These are phyloP conservation scores for Lathyrus oleraceus DNA, from an alignment of 306 rosid species.

Conservation along the genomic window DNA sequence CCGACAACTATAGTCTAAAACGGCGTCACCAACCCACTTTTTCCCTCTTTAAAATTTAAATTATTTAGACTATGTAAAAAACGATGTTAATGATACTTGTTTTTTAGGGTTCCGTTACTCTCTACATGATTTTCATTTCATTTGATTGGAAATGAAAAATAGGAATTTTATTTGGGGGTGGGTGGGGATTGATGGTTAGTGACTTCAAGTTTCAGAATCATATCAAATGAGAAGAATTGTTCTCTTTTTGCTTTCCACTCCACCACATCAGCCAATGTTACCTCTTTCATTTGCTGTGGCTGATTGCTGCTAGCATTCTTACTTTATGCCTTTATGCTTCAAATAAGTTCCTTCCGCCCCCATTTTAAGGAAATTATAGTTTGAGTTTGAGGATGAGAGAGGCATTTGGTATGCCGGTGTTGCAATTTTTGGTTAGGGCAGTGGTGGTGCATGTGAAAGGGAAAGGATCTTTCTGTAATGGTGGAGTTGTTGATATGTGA, in stretches of 20 bases:
- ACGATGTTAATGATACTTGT: not conserved
- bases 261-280: too few relatives aligned
- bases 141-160: not conserved
- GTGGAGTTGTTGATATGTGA: not conserved
- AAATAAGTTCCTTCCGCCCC: not conserved
- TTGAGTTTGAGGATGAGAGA: not conserved
- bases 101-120: not conserved
- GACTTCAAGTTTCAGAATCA: too few relatives aligned
- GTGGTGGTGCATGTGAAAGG: not conserved
- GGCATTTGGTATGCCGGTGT: not conserved
- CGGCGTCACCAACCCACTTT: not conserved
- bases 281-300: too few relatives aligned
- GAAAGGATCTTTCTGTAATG: not conserved
- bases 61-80: not conserved
- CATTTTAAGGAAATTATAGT: not conserved
- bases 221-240: too few relatives aligned
- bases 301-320: too few relatives aligned
- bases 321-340: not conserved
- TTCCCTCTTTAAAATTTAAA: not conserved
- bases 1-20: slow-evolving; percentile 10
- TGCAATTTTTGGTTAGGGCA: not conserved
- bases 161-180: not conserved
- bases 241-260: too few relatives aligned
- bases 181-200: too few relatives aligned
- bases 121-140: not conserved